These are phyloP conservation scores for Penicillium mononematosum DNA, from an alignment of 495 filamentous ascomycete species.

Conservation along the genomic window DNA sequence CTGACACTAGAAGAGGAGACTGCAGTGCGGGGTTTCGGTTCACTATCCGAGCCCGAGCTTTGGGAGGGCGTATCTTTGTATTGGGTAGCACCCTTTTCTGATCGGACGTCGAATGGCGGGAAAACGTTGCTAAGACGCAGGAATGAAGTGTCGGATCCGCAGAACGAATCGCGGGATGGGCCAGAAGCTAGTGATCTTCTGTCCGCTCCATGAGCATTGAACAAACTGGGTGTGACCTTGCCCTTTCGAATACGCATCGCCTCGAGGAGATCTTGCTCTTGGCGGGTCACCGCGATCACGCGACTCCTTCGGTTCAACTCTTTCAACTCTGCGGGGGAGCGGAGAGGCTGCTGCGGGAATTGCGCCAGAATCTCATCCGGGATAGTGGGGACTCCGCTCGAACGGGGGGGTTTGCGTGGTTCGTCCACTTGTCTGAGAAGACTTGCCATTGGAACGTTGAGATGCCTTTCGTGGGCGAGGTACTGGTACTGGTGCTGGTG, in stretches of 20 bases:
- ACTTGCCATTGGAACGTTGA: conserved; percentile 28
- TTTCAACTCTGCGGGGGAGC: conserved; percentile 25
- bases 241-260: conserved; percentile 77
- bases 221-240: conserved; percentile 69
- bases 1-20: conserved; percentile 36
- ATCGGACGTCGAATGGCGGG: conserved; percentile 23
- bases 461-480: conserved; percentile 20
- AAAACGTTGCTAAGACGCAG: conserved; percentile 43
- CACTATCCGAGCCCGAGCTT: conserved; percentile 37
- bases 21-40: conserved; percentile 39
- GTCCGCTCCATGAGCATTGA: conserved; percentile 35
- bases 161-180: conserved; percentile 40
- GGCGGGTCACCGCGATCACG: conserved; percentile 80
- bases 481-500: conserved; percentile 13
- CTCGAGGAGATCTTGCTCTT: conserved; percentile 80
- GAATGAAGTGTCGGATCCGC: conserved; percentile 44
- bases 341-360: conserved; percentile 23
- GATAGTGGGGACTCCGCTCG: conserved; percentile 37
- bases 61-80: conserved; percentile 33
- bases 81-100: conserved; percentile 32
- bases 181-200: conserved; percentile 34
- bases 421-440: conserved; percentile 23
- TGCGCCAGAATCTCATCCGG: conserved; percentile 33
- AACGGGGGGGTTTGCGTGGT: conserved; percentile 33
- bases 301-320: conserved; percentile 53